Evolutionary conservation across 352 stramenopile genomes (phyloP), one percentile per base, ranked within the genome.

Genomic region (Phytophthora constricta): DNA sequence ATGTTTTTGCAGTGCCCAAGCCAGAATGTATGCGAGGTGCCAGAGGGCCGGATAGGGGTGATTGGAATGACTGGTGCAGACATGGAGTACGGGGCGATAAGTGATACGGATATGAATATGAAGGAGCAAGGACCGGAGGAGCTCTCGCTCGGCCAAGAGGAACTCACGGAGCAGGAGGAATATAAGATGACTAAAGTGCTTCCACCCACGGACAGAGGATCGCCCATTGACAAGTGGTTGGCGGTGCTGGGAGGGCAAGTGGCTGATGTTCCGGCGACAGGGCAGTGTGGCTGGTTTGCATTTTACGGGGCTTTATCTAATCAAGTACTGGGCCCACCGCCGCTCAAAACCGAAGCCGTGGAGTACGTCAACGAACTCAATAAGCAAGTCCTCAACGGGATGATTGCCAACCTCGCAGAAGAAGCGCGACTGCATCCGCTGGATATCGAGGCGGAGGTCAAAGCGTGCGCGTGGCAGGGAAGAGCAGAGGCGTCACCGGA

Each of bases 211-310:
- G 47, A 54, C 26, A n/a, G 11, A 3, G 47, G 47, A 11, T 9
- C 42, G 11, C 13, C 28, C 10, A 27, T 58, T 1, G 20, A 25
- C 19, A 46, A 9, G 1, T 62, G 54, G 54, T 7, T 62, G 28
- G 42, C 17, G 1, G 13, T 62, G 7, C 43, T 62, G 2, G 55
- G 42, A 43, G 43, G 43, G 1, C 33, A 3, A 9, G n/a, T 48
- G 2, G 16, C 7, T 1, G 43, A 55, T 16, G 55, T 63, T 2
- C 27, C 55, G 2, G 55, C 20, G 0, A 63, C 23, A 8, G 55
- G 45, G 3, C 45, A 63, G 2, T 62, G 55, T 4, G 55, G 55
- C 3, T 56, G 56, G 56, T 4, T 54, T 1, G 45, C 45, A 8
- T 48, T 42, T 20, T 55, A 49, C 8, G 56, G 42, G 1, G 28